phyloP scores from a whole-genome alignment of 306 rosid species.

The Oemleria cerasiformis region DNA sequence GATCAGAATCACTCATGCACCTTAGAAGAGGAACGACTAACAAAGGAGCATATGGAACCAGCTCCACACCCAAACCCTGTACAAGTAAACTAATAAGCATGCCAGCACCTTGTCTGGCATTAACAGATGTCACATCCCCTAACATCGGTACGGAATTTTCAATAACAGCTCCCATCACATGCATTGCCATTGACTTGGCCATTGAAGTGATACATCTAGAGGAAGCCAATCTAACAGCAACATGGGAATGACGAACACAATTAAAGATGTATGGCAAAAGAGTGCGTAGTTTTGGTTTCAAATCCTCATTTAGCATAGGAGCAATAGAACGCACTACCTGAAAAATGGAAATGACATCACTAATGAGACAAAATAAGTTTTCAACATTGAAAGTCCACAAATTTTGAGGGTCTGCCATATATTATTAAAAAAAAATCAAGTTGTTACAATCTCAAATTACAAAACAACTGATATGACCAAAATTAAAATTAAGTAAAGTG shows the following conservation, averaged over 20 bases:
- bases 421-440: not conserved
- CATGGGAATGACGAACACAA: slow-evolving; percentile 75
- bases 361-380: not conserved
- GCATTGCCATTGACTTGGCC: slow-evolving; percentile 81
- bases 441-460: slow-evolving; percentile 3
- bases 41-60: slow-evolving; percentile 87
- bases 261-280: slow-evolving; percentile 85
- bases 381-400: not conserved
- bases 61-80: slow-evolving; percentile 83
- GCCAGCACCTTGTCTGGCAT: slow-evolving; percentile 97
- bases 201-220: slow-evolving; percentile 93
- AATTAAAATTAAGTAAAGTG: not conserved
- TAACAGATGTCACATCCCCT: slow-evolving; percentile 72
- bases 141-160: slow-evolving; percentile 88
- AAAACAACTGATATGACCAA: not conserved
- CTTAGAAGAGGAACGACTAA: slow-evolving; percentile 92
- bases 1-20: slow-evolving; percentile 97
- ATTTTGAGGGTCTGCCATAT: slow-evolving; percentile 1
- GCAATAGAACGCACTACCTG: slow-evolving; percentile 88
- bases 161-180: slow-evolving; percentile 81
- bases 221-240: slow-evolving; percentile 96
- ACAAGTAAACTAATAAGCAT: slow-evolving; percentile 95
- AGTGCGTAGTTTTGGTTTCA: slow-evolving; percentile 78
- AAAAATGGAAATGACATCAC: slow-evolving; percentile 20
- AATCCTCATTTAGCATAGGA: slow-evolving; percentile 64